Percentiles rank a stretch among this genome's conserved stretches.
Conservation (phyloP, 768 basidiomycete species). For the Boletus insuetus region DNA sequence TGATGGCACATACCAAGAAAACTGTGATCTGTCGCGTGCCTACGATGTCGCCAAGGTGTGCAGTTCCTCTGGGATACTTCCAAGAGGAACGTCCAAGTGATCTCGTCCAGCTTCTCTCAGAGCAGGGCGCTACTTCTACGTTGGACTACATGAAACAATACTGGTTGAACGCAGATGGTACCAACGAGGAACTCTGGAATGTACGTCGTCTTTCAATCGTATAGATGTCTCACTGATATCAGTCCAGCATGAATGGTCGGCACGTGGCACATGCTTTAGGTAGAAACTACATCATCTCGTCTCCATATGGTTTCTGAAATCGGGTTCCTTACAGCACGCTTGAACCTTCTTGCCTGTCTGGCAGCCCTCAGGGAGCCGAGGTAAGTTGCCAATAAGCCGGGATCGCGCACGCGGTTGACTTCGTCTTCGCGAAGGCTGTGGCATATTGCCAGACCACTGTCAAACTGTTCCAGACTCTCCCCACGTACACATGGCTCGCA, state of each 20-base stretch:
- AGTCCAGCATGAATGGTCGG: conserved; percentile 64
- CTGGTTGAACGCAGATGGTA: conserved; percentile 62
- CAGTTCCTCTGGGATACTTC: background rate
- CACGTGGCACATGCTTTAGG: conserved; percentile 58
- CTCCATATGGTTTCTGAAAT: background rate
- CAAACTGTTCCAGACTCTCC: conserved; percentile 59
- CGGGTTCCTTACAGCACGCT: conserved; percentile 47
- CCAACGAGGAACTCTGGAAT: conserved; percentile 68
- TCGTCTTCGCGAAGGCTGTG: conserved; percentile 47
- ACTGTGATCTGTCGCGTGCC: conserved; percentile 40
- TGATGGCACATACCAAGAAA: conserved; percentile 40
- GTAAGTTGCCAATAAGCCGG: conserved; percentile 31
- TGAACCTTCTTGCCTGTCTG: conserved; percentile 50
- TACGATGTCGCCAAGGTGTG: conserved; percentile 45
- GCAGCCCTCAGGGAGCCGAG: conserved; percentile 60
- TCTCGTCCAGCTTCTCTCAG: conserved; percentile 46
- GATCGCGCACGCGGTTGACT: background rate
- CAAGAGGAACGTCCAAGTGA: background rate
- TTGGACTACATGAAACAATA: conserved; percentile 57
- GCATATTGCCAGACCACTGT: conserved; percentile 62
- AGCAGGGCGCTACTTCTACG: conserved; percentile 58
- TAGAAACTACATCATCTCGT: background rate
- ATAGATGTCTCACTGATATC: conserved; percentile 2
- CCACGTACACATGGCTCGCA: conserved; percentile 71
- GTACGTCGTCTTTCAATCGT: conserved; percentile 32